phyloP scores from a whole-genome alignment of 768 basidiomycete species.

The Inosperma sp. region DNA sequence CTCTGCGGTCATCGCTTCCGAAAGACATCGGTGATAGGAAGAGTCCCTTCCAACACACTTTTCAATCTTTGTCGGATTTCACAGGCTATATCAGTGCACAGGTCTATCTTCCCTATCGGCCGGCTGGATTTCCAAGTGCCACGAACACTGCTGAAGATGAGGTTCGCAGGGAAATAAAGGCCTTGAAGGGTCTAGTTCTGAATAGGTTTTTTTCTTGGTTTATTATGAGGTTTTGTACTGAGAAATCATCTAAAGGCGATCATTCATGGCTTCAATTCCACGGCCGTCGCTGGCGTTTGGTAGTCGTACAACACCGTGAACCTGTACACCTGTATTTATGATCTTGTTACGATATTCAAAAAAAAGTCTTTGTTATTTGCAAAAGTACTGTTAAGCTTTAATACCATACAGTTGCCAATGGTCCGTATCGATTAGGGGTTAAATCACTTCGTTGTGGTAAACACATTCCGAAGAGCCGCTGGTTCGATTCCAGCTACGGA shows the following conservation, averaged over 20 bases:
- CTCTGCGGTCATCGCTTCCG: conserved; percentile 36
- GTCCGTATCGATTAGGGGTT: conserved; percentile 35
- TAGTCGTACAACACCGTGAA: conserved; percentile 12
- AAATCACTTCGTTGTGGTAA: conserved; percentile 36
- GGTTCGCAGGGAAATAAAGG: conserved; percentile 65
- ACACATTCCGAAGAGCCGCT: conserved; percentile 28
- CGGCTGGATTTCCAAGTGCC: conserved; percentile 28
- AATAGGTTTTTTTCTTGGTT: conserved; percentile 45
- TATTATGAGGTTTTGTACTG: neutral
- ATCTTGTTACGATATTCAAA: neutral
- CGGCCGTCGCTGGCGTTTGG: conserved; percentile 13
- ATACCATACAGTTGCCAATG: neutral
- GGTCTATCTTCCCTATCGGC: conserved; percentile 52
- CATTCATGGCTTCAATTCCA: conserved; percentile 36
- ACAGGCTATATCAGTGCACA: conserved; percentile 78
- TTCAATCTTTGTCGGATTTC: conserved; percentile 64
- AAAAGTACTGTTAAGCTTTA: neutral
- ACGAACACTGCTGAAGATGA: conserved; percentile 52
- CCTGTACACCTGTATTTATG: neutral
- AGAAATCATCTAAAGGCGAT: conserved; percentile 29
- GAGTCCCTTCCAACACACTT: conserved; percentile 51
- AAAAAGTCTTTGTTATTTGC: neutral
- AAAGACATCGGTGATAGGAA: conserved; percentile 26
- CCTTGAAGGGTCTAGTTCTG: conserved; percentile 73
- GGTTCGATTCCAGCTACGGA: conserved; percentile 33